Evolutionary conservation across 2,329 filamentous ascomycete genomes (phyloP), one percentile per base, ranked within the genome.

Genomic region (Onygenales sp.): DNA sequence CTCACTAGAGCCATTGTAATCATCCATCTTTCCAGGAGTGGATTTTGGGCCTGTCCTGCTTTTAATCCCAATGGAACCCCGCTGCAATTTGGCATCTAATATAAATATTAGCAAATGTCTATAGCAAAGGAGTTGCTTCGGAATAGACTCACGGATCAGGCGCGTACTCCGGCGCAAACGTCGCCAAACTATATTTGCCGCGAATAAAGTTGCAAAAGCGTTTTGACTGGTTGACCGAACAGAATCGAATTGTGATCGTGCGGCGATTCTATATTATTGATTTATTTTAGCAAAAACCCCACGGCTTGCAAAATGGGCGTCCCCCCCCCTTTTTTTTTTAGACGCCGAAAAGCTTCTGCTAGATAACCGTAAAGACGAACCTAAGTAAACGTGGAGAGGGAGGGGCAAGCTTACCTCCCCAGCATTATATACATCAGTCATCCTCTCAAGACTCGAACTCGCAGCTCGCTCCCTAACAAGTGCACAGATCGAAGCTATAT

Each of bases 181-280:
- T 67, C 57, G 77, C 73, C 72, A 72, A 78, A 2, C 74, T 69
- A n/a, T 61, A 57, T 41, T 73, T 64, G 14, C 68, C 65, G 43
- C 64, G 53, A 10, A 78, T 62, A 27, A 63, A 54, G 2, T 65
- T 63, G 53, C 69, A 72, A 66, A 79, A 78, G 17, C 64, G 65
- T 13, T 75, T 67, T 0, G 76, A 75, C 51, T 77, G 64, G 27
- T 68, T 64, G 54, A 78, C 73, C 56, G 67, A 73, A 43, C 66
- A 69, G 61, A 79, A 78, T 7, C 75, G 73, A 59, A 78, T 77
- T 33, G 70, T 64, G n/a, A 76, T 69, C 35, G 66, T 71, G 42
- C 69, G 67, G 35, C 39, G 41, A 36, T 13, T 51, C 54, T 52
- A 43, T 27, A 55, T 45, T 7, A 39, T 14, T 39, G 13, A 7